phyloP scores from a whole-genome alignment of 2,329 filamentous ascomycete species.

The Colletotrichum cuscutae region DNA sequence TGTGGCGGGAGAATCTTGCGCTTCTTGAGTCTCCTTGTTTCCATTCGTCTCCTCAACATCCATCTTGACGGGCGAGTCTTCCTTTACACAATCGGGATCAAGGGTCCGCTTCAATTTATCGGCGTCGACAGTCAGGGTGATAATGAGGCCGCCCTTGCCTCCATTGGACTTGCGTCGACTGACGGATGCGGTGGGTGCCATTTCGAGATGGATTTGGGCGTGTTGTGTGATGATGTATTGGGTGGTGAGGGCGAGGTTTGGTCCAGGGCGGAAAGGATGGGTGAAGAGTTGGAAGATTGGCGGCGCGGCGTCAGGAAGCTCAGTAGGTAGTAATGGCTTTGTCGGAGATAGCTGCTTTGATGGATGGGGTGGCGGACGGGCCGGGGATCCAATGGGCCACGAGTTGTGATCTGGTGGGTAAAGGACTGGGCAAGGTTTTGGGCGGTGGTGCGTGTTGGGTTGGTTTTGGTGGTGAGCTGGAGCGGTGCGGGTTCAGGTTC shows the following conservation, averaged over 20 bases:
- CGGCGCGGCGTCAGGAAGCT: constrained; percentile 13
- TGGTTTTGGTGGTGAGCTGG: constrained; percentile 3
- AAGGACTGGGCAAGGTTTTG: constrained; percentile 28
- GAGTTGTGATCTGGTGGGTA: constrained; percentile 28
- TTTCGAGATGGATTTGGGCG: constrained; percentile 22
- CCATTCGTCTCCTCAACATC: constrained; percentile 40
- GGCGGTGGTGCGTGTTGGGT: constrained; percentile 5
- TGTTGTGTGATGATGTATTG: neutral
- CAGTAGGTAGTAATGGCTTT: constrained; percentile 27
- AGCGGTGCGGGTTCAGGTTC: neutral
- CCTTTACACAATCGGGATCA: constrained; percentile 53
- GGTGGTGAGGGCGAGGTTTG: neutral
- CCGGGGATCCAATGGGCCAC: constrained; percentile 32
- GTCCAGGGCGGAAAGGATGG: constrained; percentile 8
- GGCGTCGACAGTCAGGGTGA: constrained; percentile 65
- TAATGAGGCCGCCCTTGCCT: constrained; percentile 47
- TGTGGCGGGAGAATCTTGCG: constrained; percentile 57
- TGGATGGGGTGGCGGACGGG: constrained; percentile 34
- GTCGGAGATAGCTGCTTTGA: constrained; percentile 31
- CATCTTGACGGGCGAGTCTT: constrained; percentile 55
- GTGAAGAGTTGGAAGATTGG: constrained; percentile 14
- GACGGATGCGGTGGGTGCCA: constrained; percentile 32
- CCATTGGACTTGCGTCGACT: constrained; percentile 34
- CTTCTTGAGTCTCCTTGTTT: constrained; percentile 46
- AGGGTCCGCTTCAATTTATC: constrained; percentile 61